Base-by-base conservation (phyloP, 2,329 filamentous ascomycete genomes). In the Ceratocystis variospora region DNA sequence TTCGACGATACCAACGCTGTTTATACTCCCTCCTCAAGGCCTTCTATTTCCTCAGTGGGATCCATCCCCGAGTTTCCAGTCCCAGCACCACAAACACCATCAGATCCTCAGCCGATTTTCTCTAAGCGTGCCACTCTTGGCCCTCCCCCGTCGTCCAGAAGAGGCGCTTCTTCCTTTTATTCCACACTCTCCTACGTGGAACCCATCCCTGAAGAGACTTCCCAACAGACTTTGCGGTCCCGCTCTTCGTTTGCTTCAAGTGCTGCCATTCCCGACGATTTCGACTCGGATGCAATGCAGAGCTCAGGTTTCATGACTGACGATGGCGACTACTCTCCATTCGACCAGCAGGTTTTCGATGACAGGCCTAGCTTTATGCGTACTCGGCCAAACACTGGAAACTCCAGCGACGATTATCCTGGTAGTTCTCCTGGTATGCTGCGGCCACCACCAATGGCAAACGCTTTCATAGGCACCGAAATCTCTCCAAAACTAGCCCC, bases 171-270 rank as follows among this genome's bases (percentile, higher is more conserved):
- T 0, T 85, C 84, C 0, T 86, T 85, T 68, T 86, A 87, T 71
- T 87, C 86, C 2, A 82, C 80, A 69, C 76, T 79, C 12, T 88
- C 87, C 0, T 87, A 81, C 68, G 87, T 91, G 31, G 88, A 88
- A 0, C 87, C 88, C 0, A 91, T 92, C 64, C 86, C 85, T 0
- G 88, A 91, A 73, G 88, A 91, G 72, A 83, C 80, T 15, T 41
- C 37, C 69, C 79, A 82, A 0, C 78, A 80, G 7, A 63, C 62
- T 28, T 77, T 80, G 2, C 77, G 79, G 65, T 84, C 84, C 0
- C 81, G 84, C 72, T 79, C 79, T 33, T 90, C 88, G 0, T 87
- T 83, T 71, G 87, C 84, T 25, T 90, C 88, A 2, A 90, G 87
- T 70, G 82, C 84, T 45, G 87, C 83, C 0, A 88, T 90, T 73